Conservation (phyloP, 2,329 filamentous ascomycete species). For the Ophiostoma sp. region DNA sequence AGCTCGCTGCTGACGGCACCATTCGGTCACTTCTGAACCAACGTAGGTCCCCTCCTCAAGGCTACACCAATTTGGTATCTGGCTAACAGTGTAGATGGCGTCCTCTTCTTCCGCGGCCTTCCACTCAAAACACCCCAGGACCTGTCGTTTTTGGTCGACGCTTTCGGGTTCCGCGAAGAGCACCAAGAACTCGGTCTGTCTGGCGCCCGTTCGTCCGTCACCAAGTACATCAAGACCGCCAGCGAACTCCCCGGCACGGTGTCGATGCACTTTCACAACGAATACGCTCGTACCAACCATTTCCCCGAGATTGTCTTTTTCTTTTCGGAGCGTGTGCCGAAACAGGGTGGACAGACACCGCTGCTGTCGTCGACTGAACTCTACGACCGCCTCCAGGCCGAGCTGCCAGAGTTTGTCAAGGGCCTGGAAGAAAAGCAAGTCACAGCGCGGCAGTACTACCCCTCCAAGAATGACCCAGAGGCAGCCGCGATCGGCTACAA, state of each 20-base stretch:
- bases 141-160: conserved; percentile 34
- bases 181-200: conserved; percentile 28
- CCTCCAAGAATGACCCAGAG: conserved; percentile 26
- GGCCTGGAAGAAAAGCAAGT: conserved; percentile 31
- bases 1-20: conserved; percentile 1
- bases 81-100: conserved; percentile 25
- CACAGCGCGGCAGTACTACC: conserved; percentile 26
- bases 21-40: conserved; percentile 2
- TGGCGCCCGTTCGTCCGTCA: conserved; percentile 30
- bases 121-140: conserved; percentile 31
- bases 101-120: conserved; percentile 34
- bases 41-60: neutral
- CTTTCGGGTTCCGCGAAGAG: conserved; percentile 31
- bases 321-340: conserved; percentile 32
- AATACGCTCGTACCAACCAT: conserved; percentile 34
- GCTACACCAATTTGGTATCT: fast-evolving
- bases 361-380: conserved; percentile 34
- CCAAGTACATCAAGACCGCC: conserved; percentile 27
- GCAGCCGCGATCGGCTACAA: conserved; percentile 26
- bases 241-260: conserved; percentile 35
- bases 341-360: conserved; percentile 34
- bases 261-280: conserved; percentile 34
- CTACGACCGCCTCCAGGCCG: conserved; percentile 29
- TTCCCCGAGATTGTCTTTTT: conserved; percentile 35
- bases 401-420: conserved; percentile 32